Base-by-base conservation (phyloP, 148 eudicot species). In the Fagopyrum tataricum region DNA sequence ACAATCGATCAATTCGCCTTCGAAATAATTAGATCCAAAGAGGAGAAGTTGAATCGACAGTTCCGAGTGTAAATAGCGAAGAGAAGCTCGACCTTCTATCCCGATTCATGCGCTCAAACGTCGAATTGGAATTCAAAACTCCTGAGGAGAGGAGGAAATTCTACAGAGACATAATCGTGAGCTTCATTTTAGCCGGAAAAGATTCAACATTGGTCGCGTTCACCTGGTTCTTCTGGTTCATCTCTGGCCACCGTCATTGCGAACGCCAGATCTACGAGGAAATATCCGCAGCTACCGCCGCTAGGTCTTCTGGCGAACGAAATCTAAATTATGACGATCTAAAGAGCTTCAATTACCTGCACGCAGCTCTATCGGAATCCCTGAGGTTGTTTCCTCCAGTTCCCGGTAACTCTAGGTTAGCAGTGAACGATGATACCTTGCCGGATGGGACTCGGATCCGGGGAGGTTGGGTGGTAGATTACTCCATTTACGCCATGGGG, bases 321-420 rank as follows among this genome's bases (percentile, higher is more conserved):
- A 55, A 55, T 20, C 81, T 44, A 64, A 67, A 41, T 23, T 84
- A 81, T 10, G 87, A 88, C 14, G 90, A 88, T 21, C 71, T 88
- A 1, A 72, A 81, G 5, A 80, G 83, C 48, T 84, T 86, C 90
- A 80, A 88, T 70, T 90, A 90, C 49, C 75, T 90, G 24, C 90
- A 90, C 4, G 90, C 86, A 1, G 86, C 89, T 0, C 73, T 90
- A 61, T 83, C 90, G 0, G 96, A 90, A 72, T 17, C 85, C 1
- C 53, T 90, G 79, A 81, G 96, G 24, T 79, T 90, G 31, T 88
- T 86, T 71, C 92, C 92, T 0, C 89, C 90, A 0, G 96, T 90
- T 1, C 88, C 96, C 0, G 79, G 84, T 0, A 89, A 90, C 84
- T 83, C 92, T 1, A 81, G 79, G 67, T 39, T 72, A 20, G 83